phyloP scores from a whole-genome alignment of 2,329 filamentous ascomycete species.

The Talaromyces rugulosus region DNA sequence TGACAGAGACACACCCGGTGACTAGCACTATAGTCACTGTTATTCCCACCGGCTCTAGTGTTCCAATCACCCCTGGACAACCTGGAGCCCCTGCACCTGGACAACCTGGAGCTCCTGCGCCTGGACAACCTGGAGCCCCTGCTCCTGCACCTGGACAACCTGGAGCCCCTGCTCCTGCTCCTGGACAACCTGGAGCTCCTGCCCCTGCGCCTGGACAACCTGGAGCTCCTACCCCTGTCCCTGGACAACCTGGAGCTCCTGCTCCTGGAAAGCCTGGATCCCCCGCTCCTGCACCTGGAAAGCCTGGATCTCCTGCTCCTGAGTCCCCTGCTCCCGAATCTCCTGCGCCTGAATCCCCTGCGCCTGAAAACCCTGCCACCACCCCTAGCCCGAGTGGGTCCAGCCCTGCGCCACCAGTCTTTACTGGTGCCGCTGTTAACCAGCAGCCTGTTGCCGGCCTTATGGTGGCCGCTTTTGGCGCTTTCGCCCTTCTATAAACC shows the following conservation, averaged over 20 bases:
- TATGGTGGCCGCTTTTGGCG: slow-evolving; percentile 32
- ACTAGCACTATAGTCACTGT: slow-evolving; percentile 13
- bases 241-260: no score
- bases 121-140: neutral
- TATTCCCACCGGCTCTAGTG: slow-evolving; percentile 8
- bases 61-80: neutral
- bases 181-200: neutral
- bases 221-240: neutral
- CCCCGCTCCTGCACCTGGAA: neutral
- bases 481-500: slow-evolving; percentile 36
- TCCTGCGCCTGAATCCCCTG: neutral
- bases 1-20: slow-evolving; percentile 12
- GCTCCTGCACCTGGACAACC: neutral
- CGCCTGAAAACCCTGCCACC: neutral
- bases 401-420: slow-evolving; percentile 13
- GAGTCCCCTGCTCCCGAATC: neutral
- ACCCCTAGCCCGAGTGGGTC: neutral
- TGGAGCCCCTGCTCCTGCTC: neutral
- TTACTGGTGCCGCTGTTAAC: slow-evolving; percentile 29
- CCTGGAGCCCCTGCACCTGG: neutral
- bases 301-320: neutral
- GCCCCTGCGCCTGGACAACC: neutral
- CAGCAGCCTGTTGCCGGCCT: slow-evolving; percentile 33
- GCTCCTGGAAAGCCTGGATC: neutral
- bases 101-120: neutral